phyloP scores from a whole-genome alignment of 257 asterid species.

The Mitragyna speciosa region DNA sequence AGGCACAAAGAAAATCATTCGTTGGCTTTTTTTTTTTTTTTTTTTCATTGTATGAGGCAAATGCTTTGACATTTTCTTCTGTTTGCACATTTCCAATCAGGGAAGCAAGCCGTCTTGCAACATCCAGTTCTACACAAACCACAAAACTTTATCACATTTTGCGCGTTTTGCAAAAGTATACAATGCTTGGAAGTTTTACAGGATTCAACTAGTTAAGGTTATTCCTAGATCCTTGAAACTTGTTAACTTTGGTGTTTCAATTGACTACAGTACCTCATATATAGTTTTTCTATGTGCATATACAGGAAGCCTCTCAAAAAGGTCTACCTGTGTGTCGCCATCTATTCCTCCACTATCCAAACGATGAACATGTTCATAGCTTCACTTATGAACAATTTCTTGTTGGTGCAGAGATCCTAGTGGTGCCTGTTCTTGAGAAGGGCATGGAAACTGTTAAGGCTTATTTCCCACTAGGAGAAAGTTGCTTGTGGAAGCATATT shows the following conservation, averaged over 20 bases:
- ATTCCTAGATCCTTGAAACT: not conserved
- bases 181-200: conserved; percentile 91
- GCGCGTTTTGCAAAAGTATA: conserved; percentile 79
- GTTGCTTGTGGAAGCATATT: conserved; percentile 68
- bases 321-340: conserved; percentile 97
- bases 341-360: conserved; percentile 85
- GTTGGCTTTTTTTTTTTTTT: too few species aligned
- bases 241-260: not conserved
- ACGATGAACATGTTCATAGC: conserved; percentile 60
- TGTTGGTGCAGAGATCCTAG: conserved; percentile 86
- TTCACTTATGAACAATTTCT: conserved; percentile 79
- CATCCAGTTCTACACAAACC: conserved; percentile 83
- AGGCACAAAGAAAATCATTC: too few species aligned
- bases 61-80: not conserved
- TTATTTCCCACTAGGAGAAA: conserved; percentile 75
- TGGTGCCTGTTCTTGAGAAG: conserved; percentile 87
- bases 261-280: not conserved
- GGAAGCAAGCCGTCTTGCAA: conserved; percentile 86
- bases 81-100: conserved; percentile 31
- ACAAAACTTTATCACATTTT: conserved; percentile 68
- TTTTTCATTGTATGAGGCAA: too few species aligned
- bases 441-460: conserved; percentile 61
- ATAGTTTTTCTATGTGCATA: not conserved
- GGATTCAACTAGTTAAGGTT: conserved; percentile 86
- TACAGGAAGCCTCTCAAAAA: conserved; percentile 78